Conservation (phyloP, 768 basidiomycete genomes). For the Tulasnella sp. region DNA sequence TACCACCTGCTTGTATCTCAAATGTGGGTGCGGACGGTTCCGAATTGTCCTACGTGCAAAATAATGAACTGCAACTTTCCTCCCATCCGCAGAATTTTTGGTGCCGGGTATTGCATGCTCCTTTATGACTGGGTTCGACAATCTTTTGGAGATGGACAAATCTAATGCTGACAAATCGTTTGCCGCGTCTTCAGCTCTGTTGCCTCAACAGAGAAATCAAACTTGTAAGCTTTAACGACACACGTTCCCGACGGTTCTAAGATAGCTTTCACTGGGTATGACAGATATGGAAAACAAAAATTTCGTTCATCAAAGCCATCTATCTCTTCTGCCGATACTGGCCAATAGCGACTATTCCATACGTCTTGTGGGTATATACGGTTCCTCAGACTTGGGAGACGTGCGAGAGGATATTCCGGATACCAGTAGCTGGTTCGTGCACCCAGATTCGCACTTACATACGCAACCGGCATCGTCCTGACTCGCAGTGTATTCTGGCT, state of each 20-base stretch:
- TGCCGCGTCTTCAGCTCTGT: too few relatives aligned
- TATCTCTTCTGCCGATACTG: constrained; percentile 45
- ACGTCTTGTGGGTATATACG: constrained; percentile 68
- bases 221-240: not conserved
- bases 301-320: not conserved
- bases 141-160: not conserved
- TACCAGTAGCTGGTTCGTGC: constrained; percentile 25
- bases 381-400: constrained; percentile 54
- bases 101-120: not conserved
- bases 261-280: not conserved
- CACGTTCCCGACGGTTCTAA: not conserved
- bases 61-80: not conserved
- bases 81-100: not conserved
- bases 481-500: not conserved
- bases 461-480: not conserved
- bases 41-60: not conserved
- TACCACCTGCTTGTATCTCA: not conserved
- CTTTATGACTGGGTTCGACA: not conserved
- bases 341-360: constrained; percentile 74
- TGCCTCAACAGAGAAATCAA: not conserved
- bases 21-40: too few relatives aligned
- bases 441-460: too few relatives aligned
- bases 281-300: not conserved
- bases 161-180: not conserved
- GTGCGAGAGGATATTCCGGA: constrained; percentile 66